Percentiles rank a stretch among this genome's conserved stretches.
phyloP scores from a whole-genome alignment of 2,329 filamentous ascomycete species.

The Trichoderma harzianum region DNA sequence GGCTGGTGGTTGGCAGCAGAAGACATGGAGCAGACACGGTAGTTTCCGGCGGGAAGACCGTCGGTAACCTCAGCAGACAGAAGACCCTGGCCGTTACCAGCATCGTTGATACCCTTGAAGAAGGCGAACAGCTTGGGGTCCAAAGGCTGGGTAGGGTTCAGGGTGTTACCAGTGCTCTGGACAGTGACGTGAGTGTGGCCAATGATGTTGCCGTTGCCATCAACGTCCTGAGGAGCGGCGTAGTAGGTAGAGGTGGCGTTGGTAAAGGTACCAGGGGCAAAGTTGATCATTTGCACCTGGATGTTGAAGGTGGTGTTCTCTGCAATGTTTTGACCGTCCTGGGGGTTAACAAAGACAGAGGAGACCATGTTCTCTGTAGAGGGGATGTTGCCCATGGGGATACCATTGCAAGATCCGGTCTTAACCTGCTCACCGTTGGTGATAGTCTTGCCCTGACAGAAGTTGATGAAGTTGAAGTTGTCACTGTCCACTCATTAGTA shows the following conservation, averaged over 20 bases:
- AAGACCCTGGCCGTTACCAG: constrained; percentile 52
- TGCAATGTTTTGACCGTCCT: constrained; percentile 47
- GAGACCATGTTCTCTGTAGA: constrained; percentile 55
- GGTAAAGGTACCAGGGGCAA: constrained; percentile 57
- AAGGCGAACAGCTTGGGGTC: constrained; percentile 55
- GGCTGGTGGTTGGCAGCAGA: constrained; percentile 64
- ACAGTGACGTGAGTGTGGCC: constrained; percentile 60
- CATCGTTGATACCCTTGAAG: constrained; percentile 66
- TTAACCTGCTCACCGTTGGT: constrained; percentile 60
- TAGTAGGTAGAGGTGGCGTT: constrained; percentile 61
- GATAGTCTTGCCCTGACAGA: constrained; percentile 51
- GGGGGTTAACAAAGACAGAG: constrained; percentile 50
- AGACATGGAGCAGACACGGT: constrained; percentile 63
- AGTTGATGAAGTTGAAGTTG: constrained; percentile 61
- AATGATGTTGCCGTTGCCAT: constrained; percentile 47
- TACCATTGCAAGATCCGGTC: constrained; percentile 60
- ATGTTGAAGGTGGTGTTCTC: constrained; percentile 52
- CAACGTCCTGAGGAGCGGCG: constrained; percentile 53
- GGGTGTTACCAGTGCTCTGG: constrained; percentile 50
- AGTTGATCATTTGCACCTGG: constrained; percentile 50
- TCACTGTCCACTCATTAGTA: constrained; percentile 43
- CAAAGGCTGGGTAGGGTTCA: constrained; percentile 51
- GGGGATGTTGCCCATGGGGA: constrained; percentile 60
- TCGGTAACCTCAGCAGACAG: constrained; percentile 52
- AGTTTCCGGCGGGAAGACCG: constrained; percentile 60